A percentile compares a stretch with the other conserved stretches of the same genome.
Evolutionary conservation across 306 rosid species (phyloP).

Genomic region (Ziziphus jujuba): DNA sequence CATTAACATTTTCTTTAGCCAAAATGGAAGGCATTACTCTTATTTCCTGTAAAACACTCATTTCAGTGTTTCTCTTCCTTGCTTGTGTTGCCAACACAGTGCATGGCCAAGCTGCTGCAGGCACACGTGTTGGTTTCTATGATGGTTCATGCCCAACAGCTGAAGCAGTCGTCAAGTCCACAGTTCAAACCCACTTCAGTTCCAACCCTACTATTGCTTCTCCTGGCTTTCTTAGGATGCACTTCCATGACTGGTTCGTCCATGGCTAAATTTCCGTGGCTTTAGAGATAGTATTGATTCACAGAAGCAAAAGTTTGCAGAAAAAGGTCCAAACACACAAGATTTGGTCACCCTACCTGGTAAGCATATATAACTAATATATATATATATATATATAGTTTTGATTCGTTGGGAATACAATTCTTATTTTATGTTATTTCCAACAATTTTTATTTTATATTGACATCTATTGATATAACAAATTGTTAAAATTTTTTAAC

Average conservation of each 20-base stretch:
- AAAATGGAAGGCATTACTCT: no score
- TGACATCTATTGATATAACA: no score
- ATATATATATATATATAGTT: background rate
- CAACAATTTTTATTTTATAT: no score
- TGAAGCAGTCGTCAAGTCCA: background rate
- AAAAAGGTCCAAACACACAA: conserved; percentile 49
- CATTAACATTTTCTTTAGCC: no score
- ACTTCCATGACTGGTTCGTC: conserved; percentile 42
- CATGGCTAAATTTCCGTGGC: conserved; percentile 49
- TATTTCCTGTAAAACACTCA: no score
- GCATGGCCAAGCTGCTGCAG: conserved; percentile 3
- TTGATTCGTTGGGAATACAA: no score
- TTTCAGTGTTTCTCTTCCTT: background rate
- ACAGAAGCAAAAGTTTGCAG: conserved; percentile 40
- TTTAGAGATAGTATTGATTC: conserved; percentile 35
- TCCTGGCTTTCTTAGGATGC: conserved; percentile 16
- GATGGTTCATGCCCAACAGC: background rate
- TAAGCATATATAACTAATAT: conserved; percentile 22
- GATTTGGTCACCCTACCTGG: conserved; percentile 67
- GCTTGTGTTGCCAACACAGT: background rate
- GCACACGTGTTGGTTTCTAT: background rate
- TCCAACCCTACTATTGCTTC: background rate
- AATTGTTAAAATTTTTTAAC: no score
- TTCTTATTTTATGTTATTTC: no score
- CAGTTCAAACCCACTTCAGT: background rate